Evolutionary conservation across 306 rosid species (phyloP).

Genomic region (Glycyrrhiza uralensis): DNA sequence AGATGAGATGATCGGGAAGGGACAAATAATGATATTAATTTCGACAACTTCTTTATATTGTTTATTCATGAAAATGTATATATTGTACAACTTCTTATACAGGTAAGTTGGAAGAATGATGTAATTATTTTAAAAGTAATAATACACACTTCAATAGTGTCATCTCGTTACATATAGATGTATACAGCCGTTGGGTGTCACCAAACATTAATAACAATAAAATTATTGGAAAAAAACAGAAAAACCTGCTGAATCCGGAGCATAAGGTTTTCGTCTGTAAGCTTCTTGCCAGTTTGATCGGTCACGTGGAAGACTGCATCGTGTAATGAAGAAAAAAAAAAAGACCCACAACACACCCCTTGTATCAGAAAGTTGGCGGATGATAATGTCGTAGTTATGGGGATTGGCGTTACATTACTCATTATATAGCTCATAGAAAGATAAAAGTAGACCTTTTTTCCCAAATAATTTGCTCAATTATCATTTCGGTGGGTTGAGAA

Average conservation of each 20-base stretch:
- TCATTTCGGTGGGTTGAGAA: neutral
- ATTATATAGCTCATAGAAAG: slow-evolving; percentile 12
- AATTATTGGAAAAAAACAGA: neutral
- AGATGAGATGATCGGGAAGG: too few relatives aligned
- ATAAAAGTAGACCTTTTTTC: neutral
- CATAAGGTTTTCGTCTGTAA: slow-evolving; percentile 66
- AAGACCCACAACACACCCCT: slow-evolving; percentile 18
- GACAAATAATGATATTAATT: too few relatives aligned
- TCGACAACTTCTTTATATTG: too few relatives aligned
- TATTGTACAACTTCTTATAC: neutral
- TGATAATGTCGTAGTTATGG: neutral
- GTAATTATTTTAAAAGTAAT: neutral
- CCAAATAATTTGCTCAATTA: neutral
- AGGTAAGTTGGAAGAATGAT: neutral
- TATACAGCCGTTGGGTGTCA: too few relatives aligned
- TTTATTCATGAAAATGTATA: neutral
- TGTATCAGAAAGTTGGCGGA: slow-evolving; percentile 22
- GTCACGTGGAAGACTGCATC: slow-evolving; percentile 88
- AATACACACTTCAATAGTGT: too few relatives aligned
- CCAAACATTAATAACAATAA: too few relatives aligned
- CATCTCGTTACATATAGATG: too few relatives aligned
- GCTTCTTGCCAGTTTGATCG: slow-evolving; percentile 76
- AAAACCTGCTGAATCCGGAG: slow-evolving; percentile 65
- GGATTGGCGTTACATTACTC: slow-evolving; percentile 8
- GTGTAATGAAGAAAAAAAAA: slow-evolving; percentile 32